A percentile compares a stretch with the other conserved stretches of the same genome.
These are phyloP conservation scores for Fagopyrum esculentum DNA, from an alignment of 148 eudicot species.

Conservation along the genomic window DNA sequence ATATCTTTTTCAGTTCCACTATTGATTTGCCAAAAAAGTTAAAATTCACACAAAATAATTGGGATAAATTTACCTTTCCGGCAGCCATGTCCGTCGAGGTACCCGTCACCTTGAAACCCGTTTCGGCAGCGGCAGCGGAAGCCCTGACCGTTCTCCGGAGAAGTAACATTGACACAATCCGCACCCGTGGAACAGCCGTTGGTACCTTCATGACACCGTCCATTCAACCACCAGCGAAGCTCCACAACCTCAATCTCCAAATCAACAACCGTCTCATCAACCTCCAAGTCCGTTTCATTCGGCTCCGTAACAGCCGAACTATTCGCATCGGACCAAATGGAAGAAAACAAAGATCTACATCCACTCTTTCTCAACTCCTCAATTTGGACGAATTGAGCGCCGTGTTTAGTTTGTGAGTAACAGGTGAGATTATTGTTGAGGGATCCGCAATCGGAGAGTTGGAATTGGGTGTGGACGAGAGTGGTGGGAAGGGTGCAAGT, in stretches of 20 bases:
- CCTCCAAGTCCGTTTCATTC: not conserved
- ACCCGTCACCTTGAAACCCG: not conserved
- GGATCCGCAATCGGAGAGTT: conserved; percentile 1
- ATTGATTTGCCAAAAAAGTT: too few species aligned
- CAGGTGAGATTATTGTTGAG: not conserved
- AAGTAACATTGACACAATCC: not conserved
- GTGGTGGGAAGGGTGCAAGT: not conserved
- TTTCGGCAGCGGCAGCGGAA: not conserved
- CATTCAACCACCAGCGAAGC: conserved; percentile 8
- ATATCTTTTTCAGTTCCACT: too few species aligned
- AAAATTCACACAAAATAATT: too few species aligned
- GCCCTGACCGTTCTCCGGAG: not conserved
- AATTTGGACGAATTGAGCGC: not conserved
- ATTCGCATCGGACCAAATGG: conserved; percentile 3
- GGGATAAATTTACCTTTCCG: not conserved
- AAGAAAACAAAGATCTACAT: not conserved
- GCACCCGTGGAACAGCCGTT: not conserved
- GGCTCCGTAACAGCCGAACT: not conserved
- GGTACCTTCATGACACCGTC: not conserved
- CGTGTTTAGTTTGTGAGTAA: not conserved
- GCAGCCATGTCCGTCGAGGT: conserved; percentile 1
- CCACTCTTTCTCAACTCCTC: not conserved
- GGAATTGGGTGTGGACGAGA: not conserved
- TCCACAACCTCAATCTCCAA: conserved; percentile 5
- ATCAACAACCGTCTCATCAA: not conserved